Evolutionary conservation across 129 eudicot genomes (phyloP).

Genomic region (Artemisia tridentata): DNA sequence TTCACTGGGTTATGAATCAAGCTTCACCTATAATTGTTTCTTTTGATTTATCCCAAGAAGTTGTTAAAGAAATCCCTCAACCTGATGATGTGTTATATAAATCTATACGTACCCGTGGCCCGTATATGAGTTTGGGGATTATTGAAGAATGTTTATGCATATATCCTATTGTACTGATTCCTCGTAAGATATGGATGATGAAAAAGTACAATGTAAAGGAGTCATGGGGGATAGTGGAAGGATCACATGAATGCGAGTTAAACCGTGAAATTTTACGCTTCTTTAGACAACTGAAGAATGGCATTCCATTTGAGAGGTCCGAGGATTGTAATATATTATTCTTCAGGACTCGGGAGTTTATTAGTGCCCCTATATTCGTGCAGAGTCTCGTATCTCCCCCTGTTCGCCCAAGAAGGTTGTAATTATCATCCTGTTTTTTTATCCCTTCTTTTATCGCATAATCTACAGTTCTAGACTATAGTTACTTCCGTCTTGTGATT

Average conservation of each 20-base stretch:
- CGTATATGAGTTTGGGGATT: background rate
- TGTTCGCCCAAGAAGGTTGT: too few species aligned
- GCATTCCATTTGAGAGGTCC: background rate
- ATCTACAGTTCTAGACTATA: too few species aligned
- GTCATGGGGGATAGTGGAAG: background rate
- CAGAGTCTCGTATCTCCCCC: too few species aligned
- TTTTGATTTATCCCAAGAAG: conserved; percentile 3
- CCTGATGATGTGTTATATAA: background rate
- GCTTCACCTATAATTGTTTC: background rate
- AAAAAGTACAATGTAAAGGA: background rate
- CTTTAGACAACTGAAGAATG: background rate
- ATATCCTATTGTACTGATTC: background rate
- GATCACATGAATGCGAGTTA: background rate
- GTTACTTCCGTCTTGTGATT: too few species aligned
- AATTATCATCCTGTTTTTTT: too few species aligned
- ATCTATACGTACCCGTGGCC: too few species aligned
- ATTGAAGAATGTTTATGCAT: background rate
- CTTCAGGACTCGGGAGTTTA: too few species aligned
- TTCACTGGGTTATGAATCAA: background rate
- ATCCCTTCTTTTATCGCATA: too few species aligned
- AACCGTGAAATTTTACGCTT: background rate
- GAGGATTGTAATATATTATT: background rate
- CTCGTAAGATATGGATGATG: conserved; percentile 4
- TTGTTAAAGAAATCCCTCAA: background rate
- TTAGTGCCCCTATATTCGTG: conserved; percentile 2